Percentiles rank a stretch among this genome's conserved stretches.
Evolutionary conservation across 2,329 filamentous ascomycete species (phyloP).

Genomic region (Phaeophleospora eucalypticola): DNA sequence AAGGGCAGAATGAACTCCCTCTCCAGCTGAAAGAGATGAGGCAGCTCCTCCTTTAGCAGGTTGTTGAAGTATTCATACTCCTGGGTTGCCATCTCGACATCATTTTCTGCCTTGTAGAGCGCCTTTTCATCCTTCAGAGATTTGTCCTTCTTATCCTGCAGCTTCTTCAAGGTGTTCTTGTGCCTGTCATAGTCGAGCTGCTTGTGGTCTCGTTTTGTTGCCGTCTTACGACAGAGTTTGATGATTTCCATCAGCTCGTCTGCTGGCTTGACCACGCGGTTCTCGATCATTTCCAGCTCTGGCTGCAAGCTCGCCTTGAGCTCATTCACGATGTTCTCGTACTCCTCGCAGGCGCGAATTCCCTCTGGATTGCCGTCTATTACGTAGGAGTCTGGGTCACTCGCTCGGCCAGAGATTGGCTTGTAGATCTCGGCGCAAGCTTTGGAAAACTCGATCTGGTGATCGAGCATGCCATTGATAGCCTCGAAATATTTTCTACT

Average conservation of each 20-base stretch:
- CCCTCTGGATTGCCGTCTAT: slow-evolving; percentile 87
- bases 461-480: slow-evolving; percentile 94
- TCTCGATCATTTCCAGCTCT: slow-evolving; percentile 96
- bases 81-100: slow-evolving; percentile 85
- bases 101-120: slow-evolving; percentile 89
- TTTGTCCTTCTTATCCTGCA: slow-evolving; percentile 97
- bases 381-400: slow-evolving; percentile 79
- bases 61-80: slow-evolving; percentile 99
- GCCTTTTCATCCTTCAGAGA: slow-evolving; percentile 95
- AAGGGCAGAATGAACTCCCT: slow-evolving; percentile 92
- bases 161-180: slow-evolving; percentile 77
- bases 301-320: slow-evolving; percentile 82
- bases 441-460: slow-evolving; percentile 98
- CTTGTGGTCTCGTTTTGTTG: slow-evolving; percentile 91
- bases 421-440: slow-evolving; percentile 96
- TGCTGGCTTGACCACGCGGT: slow-evolving; percentile 82
- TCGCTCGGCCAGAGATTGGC: slow-evolving; percentile 92
- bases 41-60: slow-evolving; percentile 90
- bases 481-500: slow-evolving; percentile 96
- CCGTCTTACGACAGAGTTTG: slow-evolving; percentile 88
- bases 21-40: slow-evolving; percentile 84
- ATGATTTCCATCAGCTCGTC: slow-evolving; percentile 92
- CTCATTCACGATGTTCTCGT: slow-evolving; percentile 84
- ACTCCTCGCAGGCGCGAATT: slow-evolving; percentile 93
- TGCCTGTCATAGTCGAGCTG: slow-evolving; percentile 94